Base-by-base conservation (phyloP, 2,329 filamentous ascomycete species). In the Zymoseptoria brevis region DNA sequence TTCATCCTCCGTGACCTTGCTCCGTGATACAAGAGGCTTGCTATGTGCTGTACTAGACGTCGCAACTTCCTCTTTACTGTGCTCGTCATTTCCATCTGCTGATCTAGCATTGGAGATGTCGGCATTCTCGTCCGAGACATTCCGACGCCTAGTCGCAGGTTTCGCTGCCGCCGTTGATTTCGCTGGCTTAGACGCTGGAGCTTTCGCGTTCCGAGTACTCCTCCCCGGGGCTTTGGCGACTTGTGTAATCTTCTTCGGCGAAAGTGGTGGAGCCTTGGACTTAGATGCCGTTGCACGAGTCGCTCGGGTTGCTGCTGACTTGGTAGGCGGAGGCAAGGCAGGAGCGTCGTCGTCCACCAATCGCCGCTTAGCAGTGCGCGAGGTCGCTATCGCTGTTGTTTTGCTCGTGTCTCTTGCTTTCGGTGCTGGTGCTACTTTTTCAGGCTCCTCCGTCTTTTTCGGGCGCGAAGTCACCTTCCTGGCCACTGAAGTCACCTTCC, bases 211-310 rank as follows among this genome's bases (percentile, higher is more conserved):
- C 6, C 52, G 54, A 13, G 57, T 62, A 26, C 50, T 61, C 29
- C 60, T 62, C 8, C 64, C 58, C 4, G 59, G 58, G 35, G 60
- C 59, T 54, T 62, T 68, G 7, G 67, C 63, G 13, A 73, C 66
- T 59, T 73, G 71, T 6, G 71, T 72, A 61, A 71, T 69, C 66
- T 74, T 74, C 64, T 73, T 73, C 4, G 72, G 69, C 26, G 71
- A 73, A 16, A 74, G 64, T 19, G 72, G 68, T 48, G 59, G 26
- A 19, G 64, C 61, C 51, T 64, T 69, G 9, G 61, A 63, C 51
- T 63, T 69, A 45, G 62, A 57, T 19, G 64, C 64, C 22, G 66
- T 63, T 19, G 60, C 60, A 51, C 65, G 57, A 26, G 60, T 67
- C n/a, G 67, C 53, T 29, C 63, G 56, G 9, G 66, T 64, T 13